Percentiles rank a stretch among this genome's conserved stretches.
Conservation (phyloP, 768 basidiomycete genomes). For the Scleroderma bovista region DNA sequence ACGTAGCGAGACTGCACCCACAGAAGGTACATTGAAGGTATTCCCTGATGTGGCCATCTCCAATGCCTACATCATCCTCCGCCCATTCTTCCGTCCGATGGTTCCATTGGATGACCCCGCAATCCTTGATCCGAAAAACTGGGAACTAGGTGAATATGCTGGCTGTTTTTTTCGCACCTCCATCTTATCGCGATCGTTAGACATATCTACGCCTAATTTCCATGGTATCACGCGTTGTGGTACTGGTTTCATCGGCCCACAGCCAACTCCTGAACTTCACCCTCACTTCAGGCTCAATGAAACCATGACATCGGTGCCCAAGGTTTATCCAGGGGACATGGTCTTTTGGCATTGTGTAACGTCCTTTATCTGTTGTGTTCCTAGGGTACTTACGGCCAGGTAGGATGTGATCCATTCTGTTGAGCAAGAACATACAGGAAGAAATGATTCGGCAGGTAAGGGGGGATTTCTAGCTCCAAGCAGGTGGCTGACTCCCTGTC, state of each 20-base stretch:
- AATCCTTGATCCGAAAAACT: constrained; percentile 45
- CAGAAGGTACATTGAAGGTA: constrained; percentile 62
- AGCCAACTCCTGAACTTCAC: constrained; percentile 50
- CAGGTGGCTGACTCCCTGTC: neutral
- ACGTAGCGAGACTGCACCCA: constrained; percentile 56
- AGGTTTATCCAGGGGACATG: constrained; percentile 69
- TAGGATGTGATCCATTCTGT: constrained; percentile 46
- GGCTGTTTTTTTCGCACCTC: no score
- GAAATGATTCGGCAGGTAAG: constrained; percentile 50
- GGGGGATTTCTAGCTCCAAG: neutral
- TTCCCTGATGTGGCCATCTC: constrained; percentile 65
- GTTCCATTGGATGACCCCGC: constrained; percentile 36
- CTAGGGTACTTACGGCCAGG: constrained; percentile 3
- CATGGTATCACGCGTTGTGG: constrained; percentile 37
- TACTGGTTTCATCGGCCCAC: constrained; percentile 33
- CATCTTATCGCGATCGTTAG: no score
- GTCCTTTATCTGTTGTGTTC: neutral
- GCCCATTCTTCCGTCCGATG: constrained; percentile 67
- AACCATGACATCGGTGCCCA: constrained; percentile 67
- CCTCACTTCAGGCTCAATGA: constrained; percentile 60
- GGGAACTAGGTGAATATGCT: constrained; percentile 41
- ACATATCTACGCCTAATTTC: constrained; percentile 44
- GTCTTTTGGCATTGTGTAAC: constrained; percentile 71
- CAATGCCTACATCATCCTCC: constrained; percentile 67
- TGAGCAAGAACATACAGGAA: constrained; percentile 47